phyloP scores from a whole-genome alignment of 495 filamentous ascomycete genomes.

The Penicillium tannophilum region DNA sequence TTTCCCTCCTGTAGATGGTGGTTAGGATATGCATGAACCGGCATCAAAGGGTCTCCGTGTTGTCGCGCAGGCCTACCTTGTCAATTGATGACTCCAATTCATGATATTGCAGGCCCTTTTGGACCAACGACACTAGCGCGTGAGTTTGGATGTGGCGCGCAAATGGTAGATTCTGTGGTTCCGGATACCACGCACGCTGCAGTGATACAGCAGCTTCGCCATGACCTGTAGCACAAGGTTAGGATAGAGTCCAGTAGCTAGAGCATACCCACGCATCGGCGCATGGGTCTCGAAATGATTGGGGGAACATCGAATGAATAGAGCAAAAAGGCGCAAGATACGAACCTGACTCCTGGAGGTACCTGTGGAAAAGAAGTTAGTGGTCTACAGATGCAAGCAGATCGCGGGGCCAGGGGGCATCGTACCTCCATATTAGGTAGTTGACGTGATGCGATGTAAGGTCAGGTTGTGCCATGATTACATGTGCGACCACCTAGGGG shows the following conservation, averaged over 20 bases:
- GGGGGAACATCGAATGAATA: neutral
- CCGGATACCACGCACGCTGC: slow-evolving; percentile 77
- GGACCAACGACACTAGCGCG: slow-evolving; percentile 72
- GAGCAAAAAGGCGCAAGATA: slow-evolving; percentile 27
- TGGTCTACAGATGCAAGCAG: slow-evolving; percentile 26
- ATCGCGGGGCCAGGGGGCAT: slow-evolving; percentile 21
- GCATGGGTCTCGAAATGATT: slow-evolving; percentile 6
- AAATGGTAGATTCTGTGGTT: slow-evolving; percentile 75
- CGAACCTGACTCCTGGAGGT: slow-evolving; percentile 88
- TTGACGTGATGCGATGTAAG: slow-evolving; percentile 94
- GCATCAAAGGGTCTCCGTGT: neutral
- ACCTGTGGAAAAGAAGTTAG: slow-evolving; percentile 52
- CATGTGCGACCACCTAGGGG: slow-evolving; percentile 45
- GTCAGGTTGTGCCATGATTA: slow-evolving; percentile 53
- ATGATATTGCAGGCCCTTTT: slow-evolving; percentile 76
- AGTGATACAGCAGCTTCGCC: slow-evolving; percentile 76
- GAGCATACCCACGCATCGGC: neutral
- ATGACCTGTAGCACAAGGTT: slow-evolving; percentile 43
- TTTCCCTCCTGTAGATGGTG: slow-evolving; percentile 46
- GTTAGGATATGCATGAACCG: slow-evolving; percentile 15
- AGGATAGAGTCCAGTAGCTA: slow-evolving; percentile 10
- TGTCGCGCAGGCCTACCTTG: slow-evolving; percentile 54
- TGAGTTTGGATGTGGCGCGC: slow-evolving; percentile 74
- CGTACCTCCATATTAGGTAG: slow-evolving; percentile 98
- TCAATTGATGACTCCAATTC: slow-evolving; percentile 63